Evolutionary conservation across 306 rosid species (phyloP).

Genomic region (Oxytropis ochrocephala): DNA sequence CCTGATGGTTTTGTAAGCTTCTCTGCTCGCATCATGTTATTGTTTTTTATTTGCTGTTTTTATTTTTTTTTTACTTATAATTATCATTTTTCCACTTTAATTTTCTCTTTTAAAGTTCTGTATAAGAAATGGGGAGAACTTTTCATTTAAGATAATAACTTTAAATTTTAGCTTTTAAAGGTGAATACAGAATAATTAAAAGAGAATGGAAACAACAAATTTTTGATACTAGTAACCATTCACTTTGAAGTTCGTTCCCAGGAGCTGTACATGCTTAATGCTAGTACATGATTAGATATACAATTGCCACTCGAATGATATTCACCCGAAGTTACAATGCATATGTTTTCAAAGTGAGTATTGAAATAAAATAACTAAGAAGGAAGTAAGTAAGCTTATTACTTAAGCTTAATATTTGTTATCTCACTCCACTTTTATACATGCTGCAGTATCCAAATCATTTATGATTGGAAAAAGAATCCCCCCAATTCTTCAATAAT

Average conservation of each 20-base stretch:
- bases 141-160: no score
- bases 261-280: no score
- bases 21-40: neutral
- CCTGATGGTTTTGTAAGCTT: neutral
- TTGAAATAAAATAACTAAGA: neutral
- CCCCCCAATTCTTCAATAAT: constrained; percentile 30
- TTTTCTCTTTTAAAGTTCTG: neutral
- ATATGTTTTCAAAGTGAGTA: neutral
- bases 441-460: constrained; percentile 52
- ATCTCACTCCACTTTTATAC: constrained; percentile 42
- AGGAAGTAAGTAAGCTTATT: constrained; percentile 42
- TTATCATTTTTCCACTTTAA: neutral
- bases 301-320: neutral
- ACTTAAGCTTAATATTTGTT: constrained; percentile 39
- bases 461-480: constrained; percentile 40
- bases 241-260: no score
- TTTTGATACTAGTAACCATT: no score
- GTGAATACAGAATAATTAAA: neutral
- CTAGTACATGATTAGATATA: no score
- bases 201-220: no score
- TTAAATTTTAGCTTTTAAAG: no score
- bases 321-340: neutral
- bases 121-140: neutral
- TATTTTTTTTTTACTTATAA: neutral
- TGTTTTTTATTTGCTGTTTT: neutral